Evolutionary conservation across 192 early-diverging fungal species (phyloP), one percentile per base, ranked within the genome.

Genomic region (Podila clonocystis): DNA sequence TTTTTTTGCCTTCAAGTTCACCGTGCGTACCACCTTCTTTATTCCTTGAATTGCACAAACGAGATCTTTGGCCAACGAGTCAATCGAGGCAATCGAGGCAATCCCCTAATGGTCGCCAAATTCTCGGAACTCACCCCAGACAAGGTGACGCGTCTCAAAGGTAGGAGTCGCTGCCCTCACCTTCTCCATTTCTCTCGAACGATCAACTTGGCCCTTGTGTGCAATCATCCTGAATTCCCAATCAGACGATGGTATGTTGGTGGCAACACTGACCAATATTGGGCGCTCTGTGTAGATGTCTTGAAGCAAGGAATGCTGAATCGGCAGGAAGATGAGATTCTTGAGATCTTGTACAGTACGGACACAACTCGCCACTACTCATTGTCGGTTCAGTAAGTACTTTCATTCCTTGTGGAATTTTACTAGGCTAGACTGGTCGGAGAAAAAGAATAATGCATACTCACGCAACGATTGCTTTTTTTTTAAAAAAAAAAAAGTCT

Each of bases 291-390:
- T 9, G 7, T 38, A 72, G 66, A 22, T 5, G 22, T 61, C 3
- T 58, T 80, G 17, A 80, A 67, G 45, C 63, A 68, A 15, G 77
- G 60, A 19, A 73, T 80, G n/a, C 62, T 73, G 5, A 65, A 80
- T 6, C 55, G 57, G 20, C 77, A 80, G 20, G 29, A 71, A 29
- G 55, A 73, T 30, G 71, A 80, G 31, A 69, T 80, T 11, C 72
- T 63, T 7, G 77, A 80, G 12, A 80, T 80, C n/a, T 26, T 80
- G 13, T 73, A 63, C 65, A 62, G 66, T 4, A 17, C 31, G 0
- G 77, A 80, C 41, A 69, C 62, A 1, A 80, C 58, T 11, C 70
- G 68, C 15, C 70, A 80, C 34, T 80, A 80, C 62, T 80, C 77
- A 49, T 36, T 80, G 17, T 70, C 72, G 0, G 65, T 80, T 6